Base-by-base conservation (phyloP, 805 yeast genomes). In the Pichia heedii region DNA sequence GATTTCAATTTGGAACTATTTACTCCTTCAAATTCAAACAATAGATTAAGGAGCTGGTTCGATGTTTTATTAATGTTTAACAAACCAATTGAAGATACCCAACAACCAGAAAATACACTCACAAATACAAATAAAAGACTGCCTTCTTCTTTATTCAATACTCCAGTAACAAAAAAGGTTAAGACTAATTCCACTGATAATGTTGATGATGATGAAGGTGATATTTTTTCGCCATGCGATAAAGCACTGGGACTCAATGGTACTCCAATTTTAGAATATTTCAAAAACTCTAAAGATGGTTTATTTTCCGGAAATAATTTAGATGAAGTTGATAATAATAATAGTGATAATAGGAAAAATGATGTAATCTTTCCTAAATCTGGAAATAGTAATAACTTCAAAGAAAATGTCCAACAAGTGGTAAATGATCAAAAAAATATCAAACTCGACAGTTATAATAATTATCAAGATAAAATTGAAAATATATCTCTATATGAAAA, bases 1-100 rank as follows among this genome's bases (percentile, higher is more conserved):
- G 73, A 74, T 51, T 60, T 79, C 42, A 84, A 84, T 55, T 66
- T 81, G 50, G 75, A 76, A 36, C 61, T 83, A 33, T 54, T 83
- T 29, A 73, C 79, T 49, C 72, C 75, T 1, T 20, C 36, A 8
- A n/a, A 20, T 11, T 22, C 36, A 0, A 44, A 54, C 5, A 53
- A 54, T 3, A 59, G 56, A 0, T 77, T 63, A 41, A 42, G 46
- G 30, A 51, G 49, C 11, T 41, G 57, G 35, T 39, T 46, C 40
- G 96, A 89, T 54, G 38, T 87, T 3, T 60, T 84, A 37, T 81
- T 84, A 9, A 26, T 29, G 12, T 46, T 44, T 37, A 27, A 38
- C 5, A 26, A 40, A 41, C 33, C 39, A 1, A 6, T 30, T 8
- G 16, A 29, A 29, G 7, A 29, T 16, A 29, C 12, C 15, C 32